Base-by-base conservation (phyloP, 1,284 basidiomycete genomes). In the Cutaneotrichosporon cutaneum region DNA sequence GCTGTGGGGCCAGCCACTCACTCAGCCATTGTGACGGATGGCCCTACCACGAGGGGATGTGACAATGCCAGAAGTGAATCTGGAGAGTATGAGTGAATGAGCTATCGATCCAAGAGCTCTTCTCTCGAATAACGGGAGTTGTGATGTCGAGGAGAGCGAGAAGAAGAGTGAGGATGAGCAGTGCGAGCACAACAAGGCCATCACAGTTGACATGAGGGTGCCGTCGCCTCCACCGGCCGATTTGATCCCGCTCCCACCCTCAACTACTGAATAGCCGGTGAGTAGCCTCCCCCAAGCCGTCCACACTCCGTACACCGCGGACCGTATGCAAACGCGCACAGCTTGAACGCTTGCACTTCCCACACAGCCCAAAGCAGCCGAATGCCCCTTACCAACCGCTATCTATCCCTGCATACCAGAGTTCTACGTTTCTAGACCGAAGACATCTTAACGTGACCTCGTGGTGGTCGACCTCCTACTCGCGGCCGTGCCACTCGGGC, bases 21-120 rank as follows among this genome's bases (percentile, higher is more conserved):
- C 62, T 54, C 58, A 11, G 62, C 59, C 62, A 63, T 63, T 32
- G n/a, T 48, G 52, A 24, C 30, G 16, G 48, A 10, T 51, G 26
- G 48, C 52, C 22, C 32, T 22, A 7, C 16, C 4, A 18, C 16
- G 24, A 48, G 24, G 47, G 24, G 24, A 48, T 18, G 22, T 13
- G 27, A 24, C 24, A 26, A 26, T 24, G 47, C 13, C 47, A 48
- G 47, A 27, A 9, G n/a, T n/a, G n/a, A n/a, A 26, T 4, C 1
- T 26, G 24, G 10, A 24, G 11, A 11, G 18, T 8, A n/a, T n/a
- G n/a, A n/a, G n/a, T 42, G 18, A 42, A 42, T 4, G 39, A 42
- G 22, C 5, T 48, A 48, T 48, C 27, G 47, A 27, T n/a, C 9
- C 18, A 7, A 4, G 16, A 18, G 39, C 9, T 42, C 16, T 42